Percentiles rank a stretch among this genome's conserved stretches.
These are phyloP conservation scores for Globisporangium camurandrum DNA, from an alignment of 352 stramenopile species.

Conservation along the genomic window DNA sequence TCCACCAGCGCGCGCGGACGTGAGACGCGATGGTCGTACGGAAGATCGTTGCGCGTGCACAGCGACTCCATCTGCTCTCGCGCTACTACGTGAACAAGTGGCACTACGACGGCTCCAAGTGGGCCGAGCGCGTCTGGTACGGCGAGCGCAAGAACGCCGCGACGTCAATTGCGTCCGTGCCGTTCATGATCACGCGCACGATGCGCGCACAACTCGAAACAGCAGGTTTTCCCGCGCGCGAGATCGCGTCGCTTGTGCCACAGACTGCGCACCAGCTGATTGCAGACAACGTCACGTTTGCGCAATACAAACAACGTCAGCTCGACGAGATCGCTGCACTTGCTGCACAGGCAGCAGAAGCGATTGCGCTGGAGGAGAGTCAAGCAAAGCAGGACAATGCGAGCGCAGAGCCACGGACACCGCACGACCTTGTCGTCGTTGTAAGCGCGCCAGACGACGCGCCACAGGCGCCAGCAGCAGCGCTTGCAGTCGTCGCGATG, in stretches of 20 bases:
- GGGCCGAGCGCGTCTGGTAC: slow-evolving; percentile 63
- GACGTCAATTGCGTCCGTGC: slow-evolving; percentile 53
- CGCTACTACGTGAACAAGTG: slow-evolving; percentile 82
- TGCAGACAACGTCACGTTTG: slow-evolving; percentile 47
- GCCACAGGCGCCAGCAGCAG: neutral
- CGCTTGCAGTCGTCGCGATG: slow-evolving; percentile 7
- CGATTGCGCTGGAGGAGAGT: slow-evolving; percentile 5
- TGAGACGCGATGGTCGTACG: slow-evolving; percentile 32
- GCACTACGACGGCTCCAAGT: slow-evolving; percentile 77
- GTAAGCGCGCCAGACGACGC: slow-evolving; percentile 8
- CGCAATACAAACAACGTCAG: slow-evolving; percentile 33
- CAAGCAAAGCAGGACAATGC: slow-evolving; percentile 15
- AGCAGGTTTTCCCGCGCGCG: slow-evolving; percentile 42
- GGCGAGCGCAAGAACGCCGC: slow-evolving; percentile 35
- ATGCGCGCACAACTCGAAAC: slow-evolving; percentile 60
- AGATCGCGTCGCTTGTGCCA: slow-evolving; percentile 57
- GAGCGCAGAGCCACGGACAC: no score
- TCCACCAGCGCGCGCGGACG: no score
- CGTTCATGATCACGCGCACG: slow-evolving; percentile 79
- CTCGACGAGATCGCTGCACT: slow-evolving; percentile 18
- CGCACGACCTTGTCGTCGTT: slow-evolving; percentile 1
- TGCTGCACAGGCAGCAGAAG: slow-evolving; percentile 10
- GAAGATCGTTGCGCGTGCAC: slow-evolving; percentile 30
- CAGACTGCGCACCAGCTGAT: slow-evolving; percentile 51
- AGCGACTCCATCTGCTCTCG: slow-evolving; percentile 58